A percentile compares a stretch with the other conserved stretches of the same genome.
Evolutionary conservation across 139 green algal genomes (phyloP).

Genomic region (Deuterostichococcus epilithicus): DNA sequence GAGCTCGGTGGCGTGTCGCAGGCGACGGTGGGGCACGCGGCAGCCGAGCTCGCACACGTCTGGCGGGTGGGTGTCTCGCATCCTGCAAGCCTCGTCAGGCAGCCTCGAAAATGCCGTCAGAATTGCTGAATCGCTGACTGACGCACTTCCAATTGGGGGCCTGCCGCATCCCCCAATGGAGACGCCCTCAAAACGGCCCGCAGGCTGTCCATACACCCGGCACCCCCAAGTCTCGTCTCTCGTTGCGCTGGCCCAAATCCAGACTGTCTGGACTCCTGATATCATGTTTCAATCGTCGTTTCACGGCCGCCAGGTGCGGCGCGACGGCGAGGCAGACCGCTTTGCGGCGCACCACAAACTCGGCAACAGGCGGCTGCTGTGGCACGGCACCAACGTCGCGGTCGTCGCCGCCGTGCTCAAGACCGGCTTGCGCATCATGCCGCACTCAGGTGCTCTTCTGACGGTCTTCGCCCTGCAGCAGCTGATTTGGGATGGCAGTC

Average conservation of each 20-base stretch:
- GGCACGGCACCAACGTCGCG: slow-evolving; percentile 38
- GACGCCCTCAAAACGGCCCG: too few relatives aligned
- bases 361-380: slow-evolving; percentile 30
- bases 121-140: too few relatives aligned
- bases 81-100: too few relatives aligned
- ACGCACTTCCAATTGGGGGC: too few relatives aligned
- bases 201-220: too few relatives aligned
- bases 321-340: slow-evolving; percentile 2
- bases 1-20: too few relatives aligned
- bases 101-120: too few relatives aligned
- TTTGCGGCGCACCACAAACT: slow-evolving; percentile 17
- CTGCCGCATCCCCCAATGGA: too few relatives aligned
- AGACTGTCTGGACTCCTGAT: too few relatives aligned
- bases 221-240: too few relatives aligned
- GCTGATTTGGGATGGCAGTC: background rate
- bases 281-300: too few relatives aligned
- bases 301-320: slow-evolving; percentile 12
- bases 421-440: slow-evolving; percentile 34
- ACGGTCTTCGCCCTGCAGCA: background rate
- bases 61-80: background rate
- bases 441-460: slow-evolving; percentile 20
- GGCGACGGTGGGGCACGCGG: background rate
- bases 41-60: background rate
- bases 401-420: slow-evolving; percentile 33
- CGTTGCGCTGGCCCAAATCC: too few relatives aligned